Evolutionary conservation across 2,329 filamentous ascomycete species (phyloP).

Genomic region (Hirsutella rhossiliensis): DNA sequence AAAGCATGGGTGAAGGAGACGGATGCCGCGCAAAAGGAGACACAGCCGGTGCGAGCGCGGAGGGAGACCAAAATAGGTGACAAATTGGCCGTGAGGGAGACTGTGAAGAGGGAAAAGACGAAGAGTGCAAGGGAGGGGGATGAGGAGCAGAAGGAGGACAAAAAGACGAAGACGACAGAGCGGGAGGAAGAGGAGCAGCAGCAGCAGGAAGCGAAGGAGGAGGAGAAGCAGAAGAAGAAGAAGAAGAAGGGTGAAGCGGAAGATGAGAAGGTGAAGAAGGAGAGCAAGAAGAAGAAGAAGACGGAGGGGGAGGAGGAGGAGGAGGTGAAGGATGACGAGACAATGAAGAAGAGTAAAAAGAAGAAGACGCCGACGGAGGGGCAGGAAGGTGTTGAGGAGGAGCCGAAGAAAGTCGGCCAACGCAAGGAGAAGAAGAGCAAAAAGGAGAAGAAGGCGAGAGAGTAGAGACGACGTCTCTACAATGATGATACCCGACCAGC

Average conservation of each 20-base stretch:
- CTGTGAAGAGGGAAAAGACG: background rate
- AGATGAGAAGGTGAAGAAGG: constrained; percentile 2
- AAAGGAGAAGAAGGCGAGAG: constrained; percentile 2
- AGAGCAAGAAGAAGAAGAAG: background rate
- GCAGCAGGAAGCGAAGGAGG: constrained; percentile 1
- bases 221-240: background rate
- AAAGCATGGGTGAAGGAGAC: constrained; percentile 43
- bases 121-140: background rate
- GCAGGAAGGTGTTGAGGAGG: background rate
- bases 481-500: constrained; percentile 1
- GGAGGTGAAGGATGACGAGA: background rate
- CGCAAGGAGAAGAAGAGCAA: constrained; percentile 2
- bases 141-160: background rate
- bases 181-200: constrained; percentile 1
- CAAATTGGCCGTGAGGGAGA: background rate
- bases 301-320: background rate
- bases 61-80: background rate
- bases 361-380: background rate
- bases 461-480: background rate
- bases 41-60: constrained; percentile 1
- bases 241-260: background rate
- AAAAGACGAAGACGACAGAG: background rate
- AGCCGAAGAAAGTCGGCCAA: background rate
- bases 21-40: constrained; percentile 6
- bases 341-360: background rate